phyloP scores from a whole-genome alignment of 768 basidiomycete species.

The Tricholoma bakamatsutake region DNA sequence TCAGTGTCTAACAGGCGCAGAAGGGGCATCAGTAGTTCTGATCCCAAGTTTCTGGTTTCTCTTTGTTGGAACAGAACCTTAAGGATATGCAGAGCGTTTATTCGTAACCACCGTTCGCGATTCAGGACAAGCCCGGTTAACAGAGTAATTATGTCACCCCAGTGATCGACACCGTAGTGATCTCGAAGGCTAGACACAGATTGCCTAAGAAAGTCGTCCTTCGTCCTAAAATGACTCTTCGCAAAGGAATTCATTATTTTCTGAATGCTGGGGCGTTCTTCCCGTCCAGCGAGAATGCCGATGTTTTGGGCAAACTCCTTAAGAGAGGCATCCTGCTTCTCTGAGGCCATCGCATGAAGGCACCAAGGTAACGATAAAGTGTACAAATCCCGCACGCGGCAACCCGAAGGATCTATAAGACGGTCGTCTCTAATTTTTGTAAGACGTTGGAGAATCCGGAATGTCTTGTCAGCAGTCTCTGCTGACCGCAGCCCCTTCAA shows the following conservation, averaged over 20 bases:
- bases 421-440: constrained; percentile 53
- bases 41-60: constrained; percentile 72
- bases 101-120: constrained; percentile 70
- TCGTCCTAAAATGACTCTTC: constrained; percentile 81
- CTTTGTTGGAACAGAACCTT: constrained; percentile 86
- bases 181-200: constrained; percentile 82
- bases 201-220: constrained; percentile 91
- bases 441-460: constrained; percentile 61
- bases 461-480: constrained; percentile 56
- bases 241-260: constrained; percentile 89
- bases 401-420: constrained; percentile 65
- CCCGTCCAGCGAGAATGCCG: constrained; percentile 60
- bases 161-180: constrained; percentile 68
- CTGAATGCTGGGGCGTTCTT: constrained; percentile 72
- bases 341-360: constrained; percentile 68
- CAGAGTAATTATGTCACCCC: constrained; percentile 78
- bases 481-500: constrained; percentile 79
- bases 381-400: constrained; percentile 78
- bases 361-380: constrained; percentile 85
- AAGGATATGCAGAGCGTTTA: constrained; percentile 81
- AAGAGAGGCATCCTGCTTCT: constrained; percentile 51
- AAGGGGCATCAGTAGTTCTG: constrained; percentile 88
- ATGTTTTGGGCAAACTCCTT: constrained; percentile 72
- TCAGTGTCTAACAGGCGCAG: constrained; percentile 86
- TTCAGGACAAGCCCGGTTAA: constrained; percentile 88